Percentiles rank a stretch among this genome's conserved stretches.
Conservation (phyloP, 139 green algal species). For the Chlorella sorokiniana region DNA sequence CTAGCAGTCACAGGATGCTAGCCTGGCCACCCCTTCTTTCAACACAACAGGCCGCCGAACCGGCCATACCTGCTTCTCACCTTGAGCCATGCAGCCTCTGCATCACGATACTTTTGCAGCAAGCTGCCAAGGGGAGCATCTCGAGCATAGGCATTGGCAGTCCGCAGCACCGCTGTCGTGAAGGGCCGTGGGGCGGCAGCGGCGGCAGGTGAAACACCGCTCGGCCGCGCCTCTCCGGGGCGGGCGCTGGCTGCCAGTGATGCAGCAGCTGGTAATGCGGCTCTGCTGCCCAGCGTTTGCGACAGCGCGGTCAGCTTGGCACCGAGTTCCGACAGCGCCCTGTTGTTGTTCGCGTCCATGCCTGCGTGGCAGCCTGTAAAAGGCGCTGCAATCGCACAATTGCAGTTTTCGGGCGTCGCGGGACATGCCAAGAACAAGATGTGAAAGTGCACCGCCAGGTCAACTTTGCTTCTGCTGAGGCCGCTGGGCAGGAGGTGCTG, state of each 20-base stretch:
- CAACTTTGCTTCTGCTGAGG: slow-evolving; percentile 27
- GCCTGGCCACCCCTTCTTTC: background rate
- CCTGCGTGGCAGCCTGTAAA: background rate
- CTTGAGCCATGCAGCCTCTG: slow-evolving; percentile 22
- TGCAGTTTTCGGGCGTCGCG: no score
- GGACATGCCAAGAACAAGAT: no score
- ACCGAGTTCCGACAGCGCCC: background rate
- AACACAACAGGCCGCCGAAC: background rate
- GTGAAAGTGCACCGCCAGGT: background rate
- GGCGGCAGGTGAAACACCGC: no score
- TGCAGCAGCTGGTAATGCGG: no score
- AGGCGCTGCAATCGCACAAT: no score
- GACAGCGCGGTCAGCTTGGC: background rate
- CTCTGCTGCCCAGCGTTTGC: background rate
- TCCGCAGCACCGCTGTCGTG: background rate
- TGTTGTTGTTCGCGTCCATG: background rate
- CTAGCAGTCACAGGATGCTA: no score
- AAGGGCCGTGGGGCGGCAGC: background rate
- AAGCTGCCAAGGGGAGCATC: slow-evolving; percentile 2
- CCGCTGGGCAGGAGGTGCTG: background rate
- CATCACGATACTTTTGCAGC: slow-evolving; percentile 16
- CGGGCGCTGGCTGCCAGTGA: background rate
- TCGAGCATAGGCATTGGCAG: background rate
- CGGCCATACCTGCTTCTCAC: background rate
- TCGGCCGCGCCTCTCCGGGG: no score